Conservation (phyloP, 345 rosid genomes). For the Aethionema arabicum region DNA sequence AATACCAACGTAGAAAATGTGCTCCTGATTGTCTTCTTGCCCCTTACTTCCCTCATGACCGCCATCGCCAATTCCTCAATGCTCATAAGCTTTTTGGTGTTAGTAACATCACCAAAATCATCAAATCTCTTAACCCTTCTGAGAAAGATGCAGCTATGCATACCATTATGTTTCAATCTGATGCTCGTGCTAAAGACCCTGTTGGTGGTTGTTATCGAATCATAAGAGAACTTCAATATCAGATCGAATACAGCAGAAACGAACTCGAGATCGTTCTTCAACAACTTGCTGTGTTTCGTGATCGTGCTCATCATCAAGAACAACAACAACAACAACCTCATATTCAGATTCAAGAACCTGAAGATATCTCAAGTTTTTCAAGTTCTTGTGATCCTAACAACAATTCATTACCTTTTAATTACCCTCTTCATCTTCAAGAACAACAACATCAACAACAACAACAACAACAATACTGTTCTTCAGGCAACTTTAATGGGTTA, state of each 20-base stretch:
- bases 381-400: slow-evolving; percentile 36
- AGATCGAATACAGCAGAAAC: slow-evolving; percentile 62
- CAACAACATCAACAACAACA: slow-evolving; percentile 25
- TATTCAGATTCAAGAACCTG: slow-evolving; percentile 40
- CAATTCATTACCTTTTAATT: slow-evolving; percentile 30
- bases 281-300: slow-evolving; percentile 59
- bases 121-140: slow-evolving; percentile 55
- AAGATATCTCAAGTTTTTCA: slow-evolving; percentile 35
- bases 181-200: slow-evolving; percentile 83
- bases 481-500: slow-evolving; percentile 35
- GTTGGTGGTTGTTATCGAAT: slow-evolving; percentile 77
- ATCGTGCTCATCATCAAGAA: slow-evolving; percentile 36
- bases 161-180: slow-evolving; percentile 81
- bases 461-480: slow-evolving; percentile 34
- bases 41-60: slow-evolving; percentile 89
- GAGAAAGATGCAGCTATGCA: slow-evolving; percentile 80
- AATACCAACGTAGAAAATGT: slow-evolving; percentile 92
- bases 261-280: slow-evolving; percentile 80
- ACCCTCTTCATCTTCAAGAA: slow-evolving; percentile 37
- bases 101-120: slow-evolving; percentile 83
- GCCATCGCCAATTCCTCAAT: slow-evolving; percentile 80
- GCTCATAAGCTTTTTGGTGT: slow-evolving; percentile 95
- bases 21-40: slow-evolving; percentile 93
- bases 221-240: slow-evolving; percentile 60
- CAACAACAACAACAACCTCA: slow-evolving; percentile 36